Evolutionary conservation across 2,329 filamentous ascomycete genomes (phyloP), one percentile per base, ranked within the genome.

Genomic region (Xylaria sp.): DNA sequence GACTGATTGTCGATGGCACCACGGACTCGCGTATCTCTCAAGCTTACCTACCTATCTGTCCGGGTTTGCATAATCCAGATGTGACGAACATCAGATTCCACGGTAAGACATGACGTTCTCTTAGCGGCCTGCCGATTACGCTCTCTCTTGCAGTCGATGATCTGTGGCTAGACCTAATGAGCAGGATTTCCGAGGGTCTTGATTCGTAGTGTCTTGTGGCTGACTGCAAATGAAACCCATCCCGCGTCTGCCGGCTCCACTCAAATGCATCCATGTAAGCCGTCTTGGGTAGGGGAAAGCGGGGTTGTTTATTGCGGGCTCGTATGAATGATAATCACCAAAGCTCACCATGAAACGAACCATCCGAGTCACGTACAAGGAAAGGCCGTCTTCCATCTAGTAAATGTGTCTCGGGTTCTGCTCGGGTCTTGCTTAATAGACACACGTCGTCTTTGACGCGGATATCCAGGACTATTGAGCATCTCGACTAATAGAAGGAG

Each of bases 21-120:
- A 69, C 23, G 17, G 58, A 3, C 44, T 69, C 59, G 66, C 59
- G 40, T 66, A 66, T 68, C 66, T 68, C 6, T 10, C 20, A 53
- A 42, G 44, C 56, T 61, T 31, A 60, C 51, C 44, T 31, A 60
- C 51, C 44, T 49, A 9, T 9, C 33, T 13, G 23, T 10, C 44
- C 40, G 54, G 2, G 9, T 33, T 33, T 9, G 33, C 33, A 33
- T 61, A 57, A 28, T 28, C 38, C 23, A 42, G 57, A 67, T 65
- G 26, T 23, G n/a, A 31, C 42, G 23, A 28, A 23, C 31, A 36
- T 44, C n/a, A n/a, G 20, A 26, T 49, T 44, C 42, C 6, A 15
- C 15, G 15, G 17, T 28, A 51, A 49, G n/a, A 36, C n/a, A 54
- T 51, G 33, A 15, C 31, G 38, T 20, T 60, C 23, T 20, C 13